phyloP scores from a whole-genome alignment of 2,329 filamentous ascomycete species.

The Chaetomium sp. region DNA sequence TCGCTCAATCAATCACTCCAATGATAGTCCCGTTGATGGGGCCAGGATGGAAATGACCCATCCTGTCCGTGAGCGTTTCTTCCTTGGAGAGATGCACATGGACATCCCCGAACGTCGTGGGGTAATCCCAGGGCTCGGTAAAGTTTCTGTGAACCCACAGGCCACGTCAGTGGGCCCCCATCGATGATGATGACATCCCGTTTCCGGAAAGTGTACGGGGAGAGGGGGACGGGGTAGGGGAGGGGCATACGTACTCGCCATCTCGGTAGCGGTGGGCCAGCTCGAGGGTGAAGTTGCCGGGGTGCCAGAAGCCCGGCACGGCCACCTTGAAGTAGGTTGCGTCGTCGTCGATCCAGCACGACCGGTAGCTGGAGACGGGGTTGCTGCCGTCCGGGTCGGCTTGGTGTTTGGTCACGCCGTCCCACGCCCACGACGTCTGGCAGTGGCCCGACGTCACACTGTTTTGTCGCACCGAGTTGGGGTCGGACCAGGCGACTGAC shows the following conservation, averaged over 20 bases:
- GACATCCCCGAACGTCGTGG: slow-evolving; percentile 30
- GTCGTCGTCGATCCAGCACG: slow-evolving; percentile 23
- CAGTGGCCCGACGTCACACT: slow-evolving; percentile 34
- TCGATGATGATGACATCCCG: neutral
- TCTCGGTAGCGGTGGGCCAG: slow-evolving; percentile 37
- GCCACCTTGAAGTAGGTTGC: slow-evolving; percentile 33
- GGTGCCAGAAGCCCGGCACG: slow-evolving; percentile 31
- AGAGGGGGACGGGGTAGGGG: neutral
- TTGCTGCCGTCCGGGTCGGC: slow-evolving; percentile 26
- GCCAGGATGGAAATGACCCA: slow-evolving; percentile 23
- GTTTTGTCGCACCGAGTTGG: slow-evolving; percentile 38
- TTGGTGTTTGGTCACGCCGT: slow-evolving; percentile 28
- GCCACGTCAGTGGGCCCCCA: neutral
- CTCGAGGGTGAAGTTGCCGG: slow-evolving; percentile 34
- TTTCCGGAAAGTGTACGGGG: neutral
- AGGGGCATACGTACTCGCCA: slow-evolving; percentile 27
- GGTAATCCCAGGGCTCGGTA: slow-evolving; percentile 31
- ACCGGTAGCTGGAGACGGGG: slow-evolving; percentile 24
- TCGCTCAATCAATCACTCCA: slow-evolving; percentile 23
- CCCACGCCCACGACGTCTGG: slow-evolving; percentile 34
- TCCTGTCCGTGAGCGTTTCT: slow-evolving; percentile 13
- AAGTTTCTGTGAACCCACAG: slow-evolving; percentile 29
- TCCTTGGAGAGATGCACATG: slow-evolving; percentile 21
- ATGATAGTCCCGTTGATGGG: slow-evolving; percentile 28
- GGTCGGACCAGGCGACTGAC: slow-evolving; percentile 38